A percentile compares a stretch with the other conserved stretches of the same genome.
phyloP scores from a whole-genome alignment of 2,329 filamentous ascomycete species.

The Alternaria infectoria region DNA sequence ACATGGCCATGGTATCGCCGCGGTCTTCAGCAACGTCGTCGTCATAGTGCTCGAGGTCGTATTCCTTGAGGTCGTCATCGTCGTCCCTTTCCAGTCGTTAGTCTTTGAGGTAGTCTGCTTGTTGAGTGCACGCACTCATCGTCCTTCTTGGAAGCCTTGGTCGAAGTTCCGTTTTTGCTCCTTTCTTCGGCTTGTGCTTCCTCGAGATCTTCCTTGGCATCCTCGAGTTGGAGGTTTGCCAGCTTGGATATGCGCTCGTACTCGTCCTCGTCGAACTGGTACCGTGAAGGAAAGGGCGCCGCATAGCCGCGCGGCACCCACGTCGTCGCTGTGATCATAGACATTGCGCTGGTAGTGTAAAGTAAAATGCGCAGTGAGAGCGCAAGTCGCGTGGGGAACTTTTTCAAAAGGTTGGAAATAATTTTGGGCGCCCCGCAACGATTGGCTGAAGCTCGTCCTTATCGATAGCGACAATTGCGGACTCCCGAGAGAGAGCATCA shows the following conservation, averaged over 20 bases:
- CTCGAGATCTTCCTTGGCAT: constrained; percentile 78
- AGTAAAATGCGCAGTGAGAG: constrained; percentile 13
- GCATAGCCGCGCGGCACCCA: constrained; percentile 61
- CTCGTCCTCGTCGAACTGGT: constrained; percentile 59
- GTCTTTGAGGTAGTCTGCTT: background rate
- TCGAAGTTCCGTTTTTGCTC: constrained; percentile 38
- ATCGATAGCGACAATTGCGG: constrained; percentile 30
- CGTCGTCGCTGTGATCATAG: constrained; percentile 62
- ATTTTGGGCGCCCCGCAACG: constrained; percentile 21
- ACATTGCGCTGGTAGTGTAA: constrained; percentile 48
- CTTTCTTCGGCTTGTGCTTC: constrained; percentile 62
- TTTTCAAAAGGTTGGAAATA: constrained; percentile 20
- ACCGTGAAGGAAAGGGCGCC: constrained; percentile 57
- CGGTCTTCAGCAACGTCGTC: constrained; percentile 76
- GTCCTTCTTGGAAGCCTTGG: constrained; percentile 28
- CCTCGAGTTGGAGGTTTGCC: constrained; percentile 75
- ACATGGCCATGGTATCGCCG: constrained; percentile 83
- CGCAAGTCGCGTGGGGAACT: constrained; percentile 18
- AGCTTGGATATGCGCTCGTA: constrained; percentile 59
- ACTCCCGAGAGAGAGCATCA: constrained; percentile 23
- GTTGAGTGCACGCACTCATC: constrained; percentile 21
- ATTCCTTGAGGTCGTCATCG: constrained; percentile 93
- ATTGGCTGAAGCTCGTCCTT: constrained; percentile 26
- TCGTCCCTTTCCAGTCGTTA: constrained; percentile 41
- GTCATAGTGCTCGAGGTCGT: constrained; percentile 95